Evolutionary conservation across 139 green algal genomes (phyloP), one percentile per base, ranked within the genome.

Genomic region (Chlamydomonas sp.): DNA sequence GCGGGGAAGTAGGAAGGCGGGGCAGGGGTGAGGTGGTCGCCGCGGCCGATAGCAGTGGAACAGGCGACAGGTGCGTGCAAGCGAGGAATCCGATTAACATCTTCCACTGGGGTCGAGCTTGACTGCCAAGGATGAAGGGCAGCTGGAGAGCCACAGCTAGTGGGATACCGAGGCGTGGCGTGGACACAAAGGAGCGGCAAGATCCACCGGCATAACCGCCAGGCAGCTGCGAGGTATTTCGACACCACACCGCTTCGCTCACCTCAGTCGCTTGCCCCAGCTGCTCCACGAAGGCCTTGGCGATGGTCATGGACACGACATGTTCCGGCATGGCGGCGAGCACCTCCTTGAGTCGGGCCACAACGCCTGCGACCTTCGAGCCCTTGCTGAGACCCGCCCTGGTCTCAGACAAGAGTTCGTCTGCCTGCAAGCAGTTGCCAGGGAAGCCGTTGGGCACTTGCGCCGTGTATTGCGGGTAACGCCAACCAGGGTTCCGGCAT

Each of bases 341-440:
- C n/a, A 79, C 72, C 8, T 89, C 84, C 57, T 69, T 88, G 2
- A 95, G 63, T 10, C 84, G 62, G 1, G 71, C n/a, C 5, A 93
- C 3, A 5, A 93, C 87, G 14, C 74, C 64, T 49, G 92, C 80
- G 58, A 93, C 74, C 0, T 12, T 77, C 0, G 80, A 66, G 61
- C 78, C 71, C 14, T 78, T 63, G 2, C 20, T n/a, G 17, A 88
- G 84, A 60, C 83, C 62, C 0, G 84, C 78, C 1, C 88, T 83
- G 0, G 87, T 89, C 66, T 94, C 87, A 1, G 12, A 10, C 31
- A 95, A 78, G 80, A 95, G 80, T 63, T 91, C 92, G 18, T 87
- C 72, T 17, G 93, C 74, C 88, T 95, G 79, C 77, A 79, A 20
- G 1, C 31, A 49, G 31, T 49, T 49, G 31, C 31, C 31, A 49